Evolutionary conservation across 2,329 filamentous ascomycete genomes (phyloP), one percentile per base, ranked within the genome.

Genomic region (Chalaropsis thielavioides): DNA sequence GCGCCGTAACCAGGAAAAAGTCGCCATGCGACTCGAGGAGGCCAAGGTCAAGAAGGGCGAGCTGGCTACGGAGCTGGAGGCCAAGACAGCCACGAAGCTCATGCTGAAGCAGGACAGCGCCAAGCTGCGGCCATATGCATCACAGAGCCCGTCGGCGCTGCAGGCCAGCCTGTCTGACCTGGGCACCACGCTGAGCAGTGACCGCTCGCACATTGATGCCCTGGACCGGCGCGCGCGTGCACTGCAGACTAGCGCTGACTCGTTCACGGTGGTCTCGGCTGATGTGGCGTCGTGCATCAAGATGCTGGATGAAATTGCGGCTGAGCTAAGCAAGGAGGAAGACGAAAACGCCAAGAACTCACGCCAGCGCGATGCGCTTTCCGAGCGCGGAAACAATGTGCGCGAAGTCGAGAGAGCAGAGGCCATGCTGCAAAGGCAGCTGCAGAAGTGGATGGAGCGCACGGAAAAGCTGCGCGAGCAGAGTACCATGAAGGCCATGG

Each of bases 341-440:
- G 92, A 97, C 66, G 92, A 96, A 74, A 84, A 89, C 70, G 82
- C 85, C 8, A 85, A 88, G 68, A 92, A 92, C 65, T 81, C 86
- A 10, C 85, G 86, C 72, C 92, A 96, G 72, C 82, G 88, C 64
- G 94, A 99, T 69, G 89, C 90, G 1, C 83, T 99, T 4, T 87
- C 89, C 1, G 92, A 96, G 73, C 83, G 90, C 66, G 88, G 88
- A 60, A 95, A 94, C 70, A 95, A 90, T 71, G 91, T 95, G 19
- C 84, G 90, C 68, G 92, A 97, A 74, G 89, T 97, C 3, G 94
- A 97, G 74, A 83, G 92, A 67, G 88, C 89, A 19, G 92, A 97
- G 77, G 82, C 85, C 19, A 79, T 96, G 69, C 79, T 97, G 67
- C 85, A 89, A 72, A 84, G 92, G 67, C 92, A 97, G 75, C 76